Evolutionary conservation across 108 stramenopile genomes (phyloP).

Genomic region (Skeletonema tropicum): DNA sequence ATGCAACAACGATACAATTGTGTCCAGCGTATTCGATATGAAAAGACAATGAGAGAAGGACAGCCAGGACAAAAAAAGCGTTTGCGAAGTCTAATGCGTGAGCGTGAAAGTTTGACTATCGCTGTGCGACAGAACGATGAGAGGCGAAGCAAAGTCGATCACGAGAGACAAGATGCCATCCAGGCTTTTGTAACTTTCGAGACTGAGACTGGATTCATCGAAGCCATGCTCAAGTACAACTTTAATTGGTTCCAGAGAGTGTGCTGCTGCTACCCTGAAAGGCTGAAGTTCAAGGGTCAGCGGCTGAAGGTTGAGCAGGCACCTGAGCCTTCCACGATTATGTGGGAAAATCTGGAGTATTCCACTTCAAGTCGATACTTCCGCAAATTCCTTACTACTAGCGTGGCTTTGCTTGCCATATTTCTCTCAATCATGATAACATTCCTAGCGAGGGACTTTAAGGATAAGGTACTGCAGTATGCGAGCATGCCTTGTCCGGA

Average conservation of each 20-base stretch:
- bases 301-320: slow-evolving; percentile 50
- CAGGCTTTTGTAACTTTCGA: slow-evolving; percentile 72
- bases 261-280: slow-evolving; percentile 52
- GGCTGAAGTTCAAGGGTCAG: slow-evolving; percentile 48
- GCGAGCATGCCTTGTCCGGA: slow-evolving; percentile 41
- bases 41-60: slow-evolving; percentile 37
- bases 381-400: slow-evolving; percentile 53
- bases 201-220: slow-evolving; percentile 48
- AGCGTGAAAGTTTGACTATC: slow-evolving; percentile 37
- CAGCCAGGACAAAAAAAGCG: slow-evolving; percentile 30
- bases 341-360: slow-evolving; percentile 70
- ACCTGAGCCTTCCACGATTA: slow-evolving; percentile 72
- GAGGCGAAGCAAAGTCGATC: slow-evolving; percentile 25
- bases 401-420: slow-evolving; percentile 53
- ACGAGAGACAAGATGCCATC: slow-evolving; percentile 47
- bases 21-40: slow-evolving; percentile 55
- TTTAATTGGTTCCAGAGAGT: slow-evolving; percentile 51
- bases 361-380: slow-evolving; percentile 35
- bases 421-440: slow-evolving; percentile 53
- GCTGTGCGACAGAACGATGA: slow-evolving; percentile 50
- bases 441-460: slow-evolving; percentile 59
- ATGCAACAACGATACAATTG: slow-evolving; percentile 54
- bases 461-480: slow-evolving; percentile 38
- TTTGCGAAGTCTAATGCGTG: slow-evolving; percentile 36
- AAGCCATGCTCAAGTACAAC: slow-evolving; percentile 52